Conservation (phyloP, 805 yeast species). For the Ogataea henricii region DNA sequence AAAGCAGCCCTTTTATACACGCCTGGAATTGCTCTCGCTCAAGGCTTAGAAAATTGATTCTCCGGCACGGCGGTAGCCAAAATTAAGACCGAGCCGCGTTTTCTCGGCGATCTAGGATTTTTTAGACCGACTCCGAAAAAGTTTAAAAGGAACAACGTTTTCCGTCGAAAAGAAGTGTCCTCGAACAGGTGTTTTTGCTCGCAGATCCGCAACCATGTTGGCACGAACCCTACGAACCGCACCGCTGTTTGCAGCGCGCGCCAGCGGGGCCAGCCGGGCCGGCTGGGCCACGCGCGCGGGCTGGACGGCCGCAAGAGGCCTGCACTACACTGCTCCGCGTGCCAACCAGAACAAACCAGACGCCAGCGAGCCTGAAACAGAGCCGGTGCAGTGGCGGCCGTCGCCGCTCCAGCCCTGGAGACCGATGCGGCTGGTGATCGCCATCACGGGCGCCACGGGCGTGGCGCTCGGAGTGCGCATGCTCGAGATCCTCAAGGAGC, state of each 20-base stretch:
- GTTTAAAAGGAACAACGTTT: background rate
- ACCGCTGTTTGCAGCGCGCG: too few species aligned
- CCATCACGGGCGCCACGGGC: constrained; percentile 35
- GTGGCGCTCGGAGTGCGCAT: constrained; percentile 28
- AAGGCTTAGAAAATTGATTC: background rate
- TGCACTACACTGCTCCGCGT: background rate
- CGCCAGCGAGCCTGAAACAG: too few species aligned
- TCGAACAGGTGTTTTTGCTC: too few species aligned
- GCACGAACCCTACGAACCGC: too few species aligned
- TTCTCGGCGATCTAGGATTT: background rate
- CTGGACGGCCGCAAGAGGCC: background rate
- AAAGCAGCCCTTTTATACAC: background rate
- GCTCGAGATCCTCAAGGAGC: constrained; percentile 20
- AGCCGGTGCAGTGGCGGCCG: background rate
- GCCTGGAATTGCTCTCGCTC: background rate
- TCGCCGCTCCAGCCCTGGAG: constrained; percentile 9
- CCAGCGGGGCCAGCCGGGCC: too few species aligned
- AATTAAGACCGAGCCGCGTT: background rate
- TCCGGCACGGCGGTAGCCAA: background rate
- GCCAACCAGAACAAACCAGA: too few species aligned
- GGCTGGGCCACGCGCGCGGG: too few species aligned
- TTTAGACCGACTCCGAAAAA: background rate
- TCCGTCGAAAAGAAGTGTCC: too few species aligned
- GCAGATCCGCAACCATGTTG: too few species aligned
- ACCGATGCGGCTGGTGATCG: constrained; percentile 29